Base-by-base conservation (phyloP, 768 basidiomycete genomes). In the Auricularia heimuer region DNA sequence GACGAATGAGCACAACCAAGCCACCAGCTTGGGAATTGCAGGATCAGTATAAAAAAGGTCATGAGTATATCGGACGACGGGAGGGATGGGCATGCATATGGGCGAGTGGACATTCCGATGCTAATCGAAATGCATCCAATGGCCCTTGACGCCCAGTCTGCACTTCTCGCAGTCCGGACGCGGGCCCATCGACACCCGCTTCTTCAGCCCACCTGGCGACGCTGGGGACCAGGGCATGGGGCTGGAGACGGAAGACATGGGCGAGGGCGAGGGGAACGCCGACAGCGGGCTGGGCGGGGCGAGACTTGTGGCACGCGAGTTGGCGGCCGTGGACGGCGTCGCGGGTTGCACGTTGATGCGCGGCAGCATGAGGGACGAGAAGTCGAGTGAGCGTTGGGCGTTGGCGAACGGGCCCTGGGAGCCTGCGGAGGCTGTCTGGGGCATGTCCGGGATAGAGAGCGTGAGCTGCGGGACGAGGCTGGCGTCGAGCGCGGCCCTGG, bases 81-180 rank as follows among this genome's bases (percentile, higher is more conserved):
- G 39, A 42, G 12, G 39, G 39, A 42, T 2, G 39, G 39, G 39
- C 39, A 42, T 42, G 39, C 39, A 42, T 42, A 42, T 1, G 39
- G 47, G 47, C 47, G 47, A 51, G 16, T 21, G 47, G 47, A 21
- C 10, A 51, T 6, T 14, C 39, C 39, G 39, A 42, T 8, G 54
- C 37, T 60, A 86, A 68, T 83, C 81, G 66, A 86, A 78, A 75
- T 90, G 89, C 74, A 85, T 82, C 75, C 81, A 89, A 70, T 90
- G 89, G 3, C 89, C 89, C 71, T 85, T 86, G 1, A 88, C 81
- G 3, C 84, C 81, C 69, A 82, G 73, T 54, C 80, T 77, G 73
- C 88, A 89, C 66, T 87, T 88, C 61, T 84, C 75, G 69, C 87
- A 89, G 70, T 86, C 88, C 3, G 81, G 77, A 11, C 87, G 81